These are phyloP conservation scores for Venturia nashicola DNA, from an alignment of 2,329 filamentous ascomycete genomes.

Conservation along the genomic window DNA sequence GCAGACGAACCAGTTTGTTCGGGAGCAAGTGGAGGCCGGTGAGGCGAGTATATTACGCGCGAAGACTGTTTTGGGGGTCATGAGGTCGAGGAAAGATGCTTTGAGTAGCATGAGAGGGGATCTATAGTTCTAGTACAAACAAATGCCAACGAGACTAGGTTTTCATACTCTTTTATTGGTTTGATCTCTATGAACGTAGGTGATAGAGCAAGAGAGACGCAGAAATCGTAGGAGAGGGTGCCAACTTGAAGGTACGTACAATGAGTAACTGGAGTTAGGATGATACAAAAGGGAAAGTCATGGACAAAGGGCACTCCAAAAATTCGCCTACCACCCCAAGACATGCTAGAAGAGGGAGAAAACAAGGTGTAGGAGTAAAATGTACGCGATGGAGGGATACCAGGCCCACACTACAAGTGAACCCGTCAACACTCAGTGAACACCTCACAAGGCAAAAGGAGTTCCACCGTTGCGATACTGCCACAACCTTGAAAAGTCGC, in stretches of 20 bases:
- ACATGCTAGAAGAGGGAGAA: neutral
- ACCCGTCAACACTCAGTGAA: neutral
- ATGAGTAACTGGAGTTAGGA: neutral
- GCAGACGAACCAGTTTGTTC: conserved; percentile 8
- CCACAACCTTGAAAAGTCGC: conserved; percentile 51
- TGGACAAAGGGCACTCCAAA: neutral
- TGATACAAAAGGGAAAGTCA: neutral
- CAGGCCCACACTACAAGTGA: neutral
- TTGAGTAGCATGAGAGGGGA: conserved; percentile 2
- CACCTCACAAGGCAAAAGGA: conserved; percentile 22
- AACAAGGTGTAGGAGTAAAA: neutral
- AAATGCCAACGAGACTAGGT: too few relatives aligned
- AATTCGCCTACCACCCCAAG: neutral
- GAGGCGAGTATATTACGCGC: conserved; percentile 6
- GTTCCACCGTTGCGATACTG: conserved; percentile 47
- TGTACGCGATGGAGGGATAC: neutral
- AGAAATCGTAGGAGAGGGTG: neutral
- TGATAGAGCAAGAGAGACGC: neutral
- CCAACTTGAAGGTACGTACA: neutral
- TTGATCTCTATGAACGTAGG: neutral
- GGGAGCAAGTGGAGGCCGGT: conserved; percentile 6
- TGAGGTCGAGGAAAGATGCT: neutral
- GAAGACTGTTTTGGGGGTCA: neutral
- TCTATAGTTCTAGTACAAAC: neutral
- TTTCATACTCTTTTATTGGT: too few relatives aligned